Percentiles rank a stretch among this genome's conserved stretches.
phyloP scores from a whole-genome alignment of 345 rosid species.

The Clarkia xantiana region DNA sequence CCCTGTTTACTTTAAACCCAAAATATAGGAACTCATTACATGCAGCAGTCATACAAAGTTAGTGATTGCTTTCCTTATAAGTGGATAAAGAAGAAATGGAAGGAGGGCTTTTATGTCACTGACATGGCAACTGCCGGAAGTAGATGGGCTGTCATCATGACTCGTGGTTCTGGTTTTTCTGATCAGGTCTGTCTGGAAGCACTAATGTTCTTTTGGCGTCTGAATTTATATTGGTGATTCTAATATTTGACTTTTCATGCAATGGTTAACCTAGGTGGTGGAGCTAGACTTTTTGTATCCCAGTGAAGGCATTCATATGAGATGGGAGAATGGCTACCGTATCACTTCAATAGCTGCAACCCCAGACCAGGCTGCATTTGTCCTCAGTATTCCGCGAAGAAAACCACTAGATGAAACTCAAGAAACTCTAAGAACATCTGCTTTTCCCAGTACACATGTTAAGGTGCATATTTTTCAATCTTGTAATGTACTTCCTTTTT shows the following conservation, averaged over 20 bases:
- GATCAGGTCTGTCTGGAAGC: slow-evolving; percentile 18
- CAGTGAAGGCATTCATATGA: slow-evolving; percentile 44
- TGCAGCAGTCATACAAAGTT: slow-evolving; percentile 96
- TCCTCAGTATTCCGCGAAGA: slow-evolving; percentile 29
- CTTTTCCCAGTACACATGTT: slow-evolving; percentile 40
- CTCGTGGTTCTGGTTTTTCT: slow-evolving; percentile 33
- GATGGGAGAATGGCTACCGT: slow-evolving; percentile 43
- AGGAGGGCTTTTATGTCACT: slow-evolving; percentile 41
- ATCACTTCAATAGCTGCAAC: slow-evolving; percentile 44
- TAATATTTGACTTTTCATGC: not conserved
- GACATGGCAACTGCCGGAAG: slow-evolving; percentile 44
- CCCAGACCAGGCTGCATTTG: slow-evolving; percentile 35
- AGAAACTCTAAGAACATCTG: slow-evolving; percentile 39
- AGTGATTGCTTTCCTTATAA: slow-evolving; percentile 95
- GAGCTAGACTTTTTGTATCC: slow-evolving; percentile 52
- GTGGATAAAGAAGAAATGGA: slow-evolving; percentile 50
- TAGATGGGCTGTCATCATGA: slow-evolving; percentile 42
- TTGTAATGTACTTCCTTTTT: not conserved
- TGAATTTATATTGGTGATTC: not conserved
- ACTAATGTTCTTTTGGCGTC: not conserved
- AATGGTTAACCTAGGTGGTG: slow-evolving; percentile 23
- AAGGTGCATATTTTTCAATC: slow-evolving; percentile 20
- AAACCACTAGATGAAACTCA: slow-evolving; percentile 32
- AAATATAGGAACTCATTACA: slow-evolving; percentile 64
- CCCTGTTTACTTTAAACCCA: slow-evolving; percentile 7